Conservation (phyloP, 2,329 filamentous ascomycete species). For the Tolypocladium ophioglossoides region DNA sequence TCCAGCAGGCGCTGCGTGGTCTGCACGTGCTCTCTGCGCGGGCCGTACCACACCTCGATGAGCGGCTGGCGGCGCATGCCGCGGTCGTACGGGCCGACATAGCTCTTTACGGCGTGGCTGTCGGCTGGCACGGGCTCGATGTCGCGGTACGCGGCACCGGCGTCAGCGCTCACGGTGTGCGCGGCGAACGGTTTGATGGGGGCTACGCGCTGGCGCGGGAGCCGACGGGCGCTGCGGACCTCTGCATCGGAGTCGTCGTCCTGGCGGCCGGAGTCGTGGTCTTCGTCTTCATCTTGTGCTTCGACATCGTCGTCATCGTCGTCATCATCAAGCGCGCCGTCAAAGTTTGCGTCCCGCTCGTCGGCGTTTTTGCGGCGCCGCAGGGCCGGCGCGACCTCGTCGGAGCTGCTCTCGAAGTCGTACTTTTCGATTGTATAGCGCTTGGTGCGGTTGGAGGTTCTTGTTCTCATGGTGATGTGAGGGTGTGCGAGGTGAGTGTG, state of each 20-base stretch:
- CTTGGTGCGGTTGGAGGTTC: conserved; percentile 24
- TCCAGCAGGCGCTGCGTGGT: conserved; percentile 26
- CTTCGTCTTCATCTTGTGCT: background rate
- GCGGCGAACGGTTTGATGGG: background rate
- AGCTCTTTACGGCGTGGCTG: conserved; percentile 19
- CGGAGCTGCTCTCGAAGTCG: conserved; percentile 22
- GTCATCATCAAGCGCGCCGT: conserved; percentile 8
- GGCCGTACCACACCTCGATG: conserved; percentile 31
- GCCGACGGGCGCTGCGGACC: background rate
- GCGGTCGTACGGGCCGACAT: conserved; percentile 25
- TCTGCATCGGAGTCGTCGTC: conserved; percentile 4
- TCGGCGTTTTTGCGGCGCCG: conserved; percentile 13
- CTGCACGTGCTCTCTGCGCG: conserved; percentile 22
- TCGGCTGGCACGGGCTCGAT: conserved; percentile 22
- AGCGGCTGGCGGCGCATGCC: conserved; percentile 20
- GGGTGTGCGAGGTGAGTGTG: background rate
- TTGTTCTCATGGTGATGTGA: conserved; percentile 23
- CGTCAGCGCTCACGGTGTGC: background rate
- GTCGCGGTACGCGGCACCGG: conserved; percentile 7
- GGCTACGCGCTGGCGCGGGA: background rate
- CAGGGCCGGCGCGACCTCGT: conserved; percentile 15
- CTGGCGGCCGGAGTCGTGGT: conserved; percentile 9
- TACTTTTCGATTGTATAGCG: conserved; percentile 22
- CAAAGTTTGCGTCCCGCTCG: conserved; percentile 20
- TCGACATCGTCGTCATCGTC: conserved; percentile 20